Percentiles rank a stretch among this genome's conserved stretches.
These are phyloP conservation scores for Boeremia lycopersici DNA, from an alignment of 2,329 filamentous ascomycete species.

Conservation along the genomic window DNA sequence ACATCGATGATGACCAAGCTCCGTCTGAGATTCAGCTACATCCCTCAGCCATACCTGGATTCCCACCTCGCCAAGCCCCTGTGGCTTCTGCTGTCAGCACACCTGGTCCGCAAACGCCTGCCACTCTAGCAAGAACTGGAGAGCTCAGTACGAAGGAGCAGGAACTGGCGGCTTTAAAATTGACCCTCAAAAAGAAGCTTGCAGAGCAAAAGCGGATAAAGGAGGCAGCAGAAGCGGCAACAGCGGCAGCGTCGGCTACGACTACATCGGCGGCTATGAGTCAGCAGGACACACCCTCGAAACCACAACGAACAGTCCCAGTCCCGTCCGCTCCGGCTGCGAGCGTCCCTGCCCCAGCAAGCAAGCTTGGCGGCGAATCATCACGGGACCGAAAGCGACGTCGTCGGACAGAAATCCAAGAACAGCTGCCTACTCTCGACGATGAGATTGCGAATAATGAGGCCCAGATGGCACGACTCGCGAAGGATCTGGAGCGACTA, in stretches of 20 bases:
- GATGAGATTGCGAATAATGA: slow-evolving; percentile 50
- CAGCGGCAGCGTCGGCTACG: slow-evolving; percentile 4
- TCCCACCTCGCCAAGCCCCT: slow-evolving; percentile 35
- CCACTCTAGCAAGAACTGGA: slow-evolving; percentile 47
- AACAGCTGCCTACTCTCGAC: slow-evolving; percentile 54
- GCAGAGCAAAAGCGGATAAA: slow-evolving; percentile 31
- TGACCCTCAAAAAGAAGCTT: slow-evolving; percentile 36
- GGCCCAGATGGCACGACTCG: slow-evolving; percentile 49
- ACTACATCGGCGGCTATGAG: not conserved
- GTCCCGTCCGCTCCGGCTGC: no score
- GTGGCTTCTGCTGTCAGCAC: slow-evolving; percentile 37
- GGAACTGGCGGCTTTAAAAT: slow-evolving; percentile 54
- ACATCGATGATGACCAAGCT: slow-evolving; percentile 62
- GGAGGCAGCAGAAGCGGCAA: slow-evolving; percentile 23
- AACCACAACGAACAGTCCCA: not conserved
- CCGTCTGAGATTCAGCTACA: slow-evolving; percentile 17
- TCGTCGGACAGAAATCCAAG: slow-evolving; percentile 57
- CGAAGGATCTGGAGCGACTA: slow-evolving; percentile 54
- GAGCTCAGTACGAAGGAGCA: slow-evolving; percentile 56
- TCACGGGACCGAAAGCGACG: slow-evolving; percentile 28
- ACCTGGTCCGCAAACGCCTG: slow-evolving; percentile 45
- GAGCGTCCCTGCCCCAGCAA: not conserved
- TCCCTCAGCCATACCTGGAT: slow-evolving; percentile 26
- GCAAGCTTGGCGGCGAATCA: not conserved
- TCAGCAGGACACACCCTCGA: not conserved